Conservation (phyloP, 1,139 yeast species). For the Zygotorulaspora mrakii region DNA sequence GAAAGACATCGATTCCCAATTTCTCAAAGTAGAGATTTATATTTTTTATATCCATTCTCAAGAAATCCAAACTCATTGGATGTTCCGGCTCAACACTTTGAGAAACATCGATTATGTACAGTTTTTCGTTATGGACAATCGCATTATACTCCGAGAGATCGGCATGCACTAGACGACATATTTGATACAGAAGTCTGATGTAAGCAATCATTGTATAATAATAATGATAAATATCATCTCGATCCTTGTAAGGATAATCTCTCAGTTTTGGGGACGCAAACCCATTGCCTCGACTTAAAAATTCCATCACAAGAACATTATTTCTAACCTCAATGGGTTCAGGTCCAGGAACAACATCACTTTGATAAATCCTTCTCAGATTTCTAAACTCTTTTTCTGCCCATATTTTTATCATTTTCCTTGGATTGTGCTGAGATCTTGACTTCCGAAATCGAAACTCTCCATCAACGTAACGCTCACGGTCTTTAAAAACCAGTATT, state of each 20-base stretch:
- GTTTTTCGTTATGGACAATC: conserved; percentile 73
- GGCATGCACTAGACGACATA: conserved; percentile 90
- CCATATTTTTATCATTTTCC: conserved; percentile 98
- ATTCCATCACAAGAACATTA: conserved; percentile 95
- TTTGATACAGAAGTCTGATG: conserved; percentile 83
- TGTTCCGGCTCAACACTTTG: conserved; percentile 98
- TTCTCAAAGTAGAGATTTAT: conserved; percentile 81
- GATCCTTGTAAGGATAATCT: conserved; percentile 68
- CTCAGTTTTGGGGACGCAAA: conserved; percentile 75
- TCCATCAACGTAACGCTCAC: conserved; percentile 95
- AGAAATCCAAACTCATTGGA: conserved; percentile 91
- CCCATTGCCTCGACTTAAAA: conserved; percentile 64
- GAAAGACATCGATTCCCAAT: conserved; percentile 68
- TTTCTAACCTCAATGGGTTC: conserved; percentile 83
- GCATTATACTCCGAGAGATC: conserved; percentile 94
- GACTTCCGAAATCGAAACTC: conserved; percentile 88
- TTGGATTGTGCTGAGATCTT: conserved; percentile 83
- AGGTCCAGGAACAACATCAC: conserved; percentile 82
- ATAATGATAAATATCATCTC: conserved; percentile 60
- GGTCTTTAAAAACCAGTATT: conserved; percentile 88
- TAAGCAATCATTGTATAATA: conserved; percentile 78
- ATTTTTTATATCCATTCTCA: conserved; percentile 96
- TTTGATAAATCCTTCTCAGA: conserved; percentile 69
- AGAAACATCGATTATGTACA: conserved; percentile 92
- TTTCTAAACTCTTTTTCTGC: conserved; percentile 97